Evolutionary conservation across 2,329 filamentous ascomycete species (phyloP).

Genomic region (Fusarium kyushuense): DNA sequence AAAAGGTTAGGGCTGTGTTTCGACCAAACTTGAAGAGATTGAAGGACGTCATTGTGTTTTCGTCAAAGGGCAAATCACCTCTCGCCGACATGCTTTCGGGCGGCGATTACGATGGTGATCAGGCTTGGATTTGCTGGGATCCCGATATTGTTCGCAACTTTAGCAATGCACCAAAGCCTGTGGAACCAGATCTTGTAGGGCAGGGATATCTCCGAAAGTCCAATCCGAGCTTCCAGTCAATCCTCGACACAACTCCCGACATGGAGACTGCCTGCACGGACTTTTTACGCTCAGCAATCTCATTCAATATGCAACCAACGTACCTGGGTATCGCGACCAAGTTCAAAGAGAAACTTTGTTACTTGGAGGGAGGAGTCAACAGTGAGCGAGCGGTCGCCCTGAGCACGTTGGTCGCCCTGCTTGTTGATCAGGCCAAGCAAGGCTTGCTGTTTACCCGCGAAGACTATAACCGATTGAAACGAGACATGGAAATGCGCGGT

Average conservation of each 20-base stretch:
- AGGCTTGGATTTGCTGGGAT: constrained; percentile 84
- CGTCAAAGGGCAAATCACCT: constrained; percentile 69
- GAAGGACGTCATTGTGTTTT: constrained; percentile 85
- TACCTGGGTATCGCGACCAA: constrained; percentile 74
- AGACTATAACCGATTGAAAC: constrained; percentile 23
- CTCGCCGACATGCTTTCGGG: constrained; percentile 79
- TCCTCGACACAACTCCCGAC: constrained; percentile 51
- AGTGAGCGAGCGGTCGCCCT: constrained; percentile 60
- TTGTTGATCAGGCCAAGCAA: constrained; percentile 71
- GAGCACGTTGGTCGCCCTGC: constrained; percentile 63
- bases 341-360: constrained; percentile 72
- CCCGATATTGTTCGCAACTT: constrained; percentile 74
- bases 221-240: constrained; percentile 59
- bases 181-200: constrained; percentile 58
- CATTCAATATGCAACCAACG: constrained; percentile 67
- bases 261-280: constrained; percentile 52
- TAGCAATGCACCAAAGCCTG: constrained; percentile 61
- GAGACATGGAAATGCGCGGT: constrained; percentile 42
- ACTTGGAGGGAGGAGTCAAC: constrained; percentile 65
- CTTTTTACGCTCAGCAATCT: constrained; percentile 67
- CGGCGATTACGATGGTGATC: constrained; percentile 85
- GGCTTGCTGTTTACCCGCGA: constrained; percentile 61
- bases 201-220: constrained; percentile 63
- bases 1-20: constrained; percentile 72
- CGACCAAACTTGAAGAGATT: constrained; percentile 72